phyloP scores from a whole-genome alignment of 257 asterid species.

The Thymus mandschuricus region DNA sequence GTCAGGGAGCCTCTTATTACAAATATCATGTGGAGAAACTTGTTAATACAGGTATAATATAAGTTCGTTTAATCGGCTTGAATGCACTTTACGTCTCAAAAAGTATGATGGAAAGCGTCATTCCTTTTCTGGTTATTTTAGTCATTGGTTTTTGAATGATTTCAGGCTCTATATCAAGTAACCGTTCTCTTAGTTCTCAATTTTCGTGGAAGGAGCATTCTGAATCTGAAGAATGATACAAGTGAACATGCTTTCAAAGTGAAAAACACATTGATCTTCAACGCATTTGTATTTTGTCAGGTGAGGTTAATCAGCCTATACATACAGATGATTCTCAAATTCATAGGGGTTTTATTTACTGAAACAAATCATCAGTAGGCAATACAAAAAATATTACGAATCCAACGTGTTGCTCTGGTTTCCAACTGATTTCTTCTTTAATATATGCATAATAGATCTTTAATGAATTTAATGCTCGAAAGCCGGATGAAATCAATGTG shows the following conservation, averaged over 20 bases:
- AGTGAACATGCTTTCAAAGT: slow-evolving; percentile 58
- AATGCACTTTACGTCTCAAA: slow-evolving; percentile 3
- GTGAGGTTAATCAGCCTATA: slow-evolving; percentile 36
- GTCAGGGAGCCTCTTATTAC: slow-evolving; percentile 94
- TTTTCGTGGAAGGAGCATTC: slow-evolving; percentile 68
- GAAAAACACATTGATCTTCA: slow-evolving; percentile 89
- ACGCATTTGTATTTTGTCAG: slow-evolving; percentile 90
- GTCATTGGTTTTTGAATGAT: slow-evolving; percentile 29
- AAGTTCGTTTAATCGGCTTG: background rate
- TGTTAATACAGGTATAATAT: slow-evolving; percentile 72
- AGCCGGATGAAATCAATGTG: slow-evolving; percentile 86
- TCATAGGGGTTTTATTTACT: background rate
- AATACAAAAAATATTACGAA: background rate
- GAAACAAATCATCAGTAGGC: background rate
- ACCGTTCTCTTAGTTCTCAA: slow-evolving; percentile 81
- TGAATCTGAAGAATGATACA: slow-evolving; percentile 53
- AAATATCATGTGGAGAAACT: slow-evolving; percentile 97
- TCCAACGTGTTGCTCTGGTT: background rate
- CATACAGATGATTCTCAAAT: background rate
- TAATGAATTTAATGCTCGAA: slow-evolving; percentile 90
- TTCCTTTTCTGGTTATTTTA: slow-evolving; percentile 18
- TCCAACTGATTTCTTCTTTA: slow-evolving; percentile 4
- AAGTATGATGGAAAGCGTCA: background rate
- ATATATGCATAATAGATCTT: slow-evolving; percentile 57
- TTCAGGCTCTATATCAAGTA: slow-evolving; percentile 92